These are phyloP conservation scores for Colletotrichum nymphaeae DNA, from an alignment of 2,329 filamentous ascomycete species.

Conservation along the genomic window DNA sequence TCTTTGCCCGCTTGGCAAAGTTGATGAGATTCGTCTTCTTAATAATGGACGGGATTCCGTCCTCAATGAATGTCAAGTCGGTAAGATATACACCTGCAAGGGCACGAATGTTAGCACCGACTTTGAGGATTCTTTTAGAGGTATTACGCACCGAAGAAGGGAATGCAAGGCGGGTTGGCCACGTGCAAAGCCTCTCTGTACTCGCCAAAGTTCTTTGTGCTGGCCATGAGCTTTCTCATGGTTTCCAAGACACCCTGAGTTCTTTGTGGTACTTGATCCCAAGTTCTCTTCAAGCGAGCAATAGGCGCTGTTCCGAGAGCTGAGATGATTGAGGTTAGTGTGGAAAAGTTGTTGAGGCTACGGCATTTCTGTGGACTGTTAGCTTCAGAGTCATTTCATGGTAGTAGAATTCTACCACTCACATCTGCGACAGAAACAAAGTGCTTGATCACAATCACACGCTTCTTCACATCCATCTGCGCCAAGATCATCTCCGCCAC, in stretches of 20 bases:
- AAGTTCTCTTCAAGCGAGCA: constrained; percentile 91
- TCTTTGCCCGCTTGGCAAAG: constrained; percentile 98
- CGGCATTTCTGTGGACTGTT: constrained; percentile 82
- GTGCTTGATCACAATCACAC: constrained; percentile 97
- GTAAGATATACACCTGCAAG: constrained; percentile 90
- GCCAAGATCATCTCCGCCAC: constrained; percentile 98
- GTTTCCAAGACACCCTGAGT: constrained; percentile 84
- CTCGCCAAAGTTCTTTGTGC: constrained; percentile 97
- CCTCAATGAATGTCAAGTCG: constrained; percentile 97
- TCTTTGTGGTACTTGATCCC: constrained; percentile 91
- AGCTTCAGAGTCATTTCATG: constrained; percentile 37
- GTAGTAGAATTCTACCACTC: constrained; percentile 54
- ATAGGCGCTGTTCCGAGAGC: constrained; percentile 95
- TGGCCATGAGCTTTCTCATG: constrained; percentile 95
- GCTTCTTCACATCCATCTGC: constrained; percentile 93
- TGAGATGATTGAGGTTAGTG: constrained; percentile 96
- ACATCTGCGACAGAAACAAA: constrained; percentile 97
- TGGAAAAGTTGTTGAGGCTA: constrained; percentile 93
- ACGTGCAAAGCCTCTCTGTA: constrained; percentile 94
- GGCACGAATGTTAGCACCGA: neutral
- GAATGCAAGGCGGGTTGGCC: constrained; percentile 96
- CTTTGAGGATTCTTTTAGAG: neutral
- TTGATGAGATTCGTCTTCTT: constrained; percentile 98
- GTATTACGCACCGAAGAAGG: constrained; percentile 85
- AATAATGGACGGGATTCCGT: constrained; percentile 95